These are phyloP conservation scores for Cronartium quercuum DNA, from an alignment of 1,284 basidiomycete species.

Conservation along the genomic window DNA sequence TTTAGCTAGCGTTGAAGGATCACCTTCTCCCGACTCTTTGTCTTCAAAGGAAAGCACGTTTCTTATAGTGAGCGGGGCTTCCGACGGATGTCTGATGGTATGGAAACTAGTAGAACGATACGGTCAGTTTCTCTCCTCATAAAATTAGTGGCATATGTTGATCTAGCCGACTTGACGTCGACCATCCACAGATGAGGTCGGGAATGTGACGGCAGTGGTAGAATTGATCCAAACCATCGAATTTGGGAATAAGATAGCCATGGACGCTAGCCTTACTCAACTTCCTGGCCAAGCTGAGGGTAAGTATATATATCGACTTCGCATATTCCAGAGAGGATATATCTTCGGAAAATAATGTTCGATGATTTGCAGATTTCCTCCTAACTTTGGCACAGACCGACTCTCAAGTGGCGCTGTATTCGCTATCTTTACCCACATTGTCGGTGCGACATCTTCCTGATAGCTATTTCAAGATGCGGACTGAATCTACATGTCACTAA, in stretches of 20 bases:
- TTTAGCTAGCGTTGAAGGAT: slow-evolving; percentile 6
- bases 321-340: not conserved
- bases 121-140: slow-evolving; percentile 3
- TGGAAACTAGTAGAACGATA: slow-evolving; percentile 3
- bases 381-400: slow-evolving; percentile 74
- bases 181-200: not conserved
- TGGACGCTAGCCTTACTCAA: slow-evolving; percentile 60
- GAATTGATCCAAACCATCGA: slow-evolving; percentile 59
- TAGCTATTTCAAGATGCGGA: not conserved
- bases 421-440: slow-evolving; percentile 56
- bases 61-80: slow-evolving; percentile 24
- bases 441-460: slow-evolving; percentile 49
- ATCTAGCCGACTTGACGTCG: not conserved
- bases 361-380: slow-evolving; percentile 56
- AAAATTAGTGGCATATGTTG: slow-evolving; percentile 3
- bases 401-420: slow-evolving; percentile 67
- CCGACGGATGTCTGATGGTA: slow-evolving; percentile 15
- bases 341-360: not conserved
- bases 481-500: slow-evolving; percentile 13
- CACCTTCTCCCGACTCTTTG: not conserved
- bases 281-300: slow-evolving; percentile 63
- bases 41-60: not conserved
- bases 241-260: slow-evolving; percentile 65
- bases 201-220: slow-evolving; percentile 46
- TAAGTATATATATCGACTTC: slow-evolving; percentile 47